These are phyloP conservation scores for Suillus weaverae DNA, from an alignment of 768 basidiomycete species.

Conservation along the genomic window DNA sequence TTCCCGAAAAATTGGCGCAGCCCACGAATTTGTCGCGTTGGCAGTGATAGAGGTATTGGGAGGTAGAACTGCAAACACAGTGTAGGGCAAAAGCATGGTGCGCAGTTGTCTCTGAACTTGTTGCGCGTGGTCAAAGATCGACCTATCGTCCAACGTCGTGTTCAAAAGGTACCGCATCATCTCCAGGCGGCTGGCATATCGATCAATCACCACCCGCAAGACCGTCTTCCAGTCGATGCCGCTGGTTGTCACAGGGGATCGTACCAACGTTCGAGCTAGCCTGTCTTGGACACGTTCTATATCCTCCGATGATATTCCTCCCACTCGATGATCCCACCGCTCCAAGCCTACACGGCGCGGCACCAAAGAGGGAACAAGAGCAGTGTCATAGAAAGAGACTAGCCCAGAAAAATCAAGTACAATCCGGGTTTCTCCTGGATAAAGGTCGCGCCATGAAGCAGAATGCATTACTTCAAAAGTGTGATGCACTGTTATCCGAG, in stretches of 20 bases:
- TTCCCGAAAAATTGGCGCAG: constrained; percentile 10
- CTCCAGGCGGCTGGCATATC: constrained; percentile 43
- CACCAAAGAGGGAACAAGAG: constrained; percentile 20
- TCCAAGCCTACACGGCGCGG: constrained; percentile 14
- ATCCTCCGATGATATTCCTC: constrained; percentile 17
- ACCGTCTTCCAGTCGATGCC: constrained; percentile 45
- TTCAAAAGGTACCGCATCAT: constrained; percentile 38
- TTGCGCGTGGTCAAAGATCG: constrained; percentile 7
- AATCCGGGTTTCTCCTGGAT: constrained; percentile 29
- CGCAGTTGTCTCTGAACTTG: constrained; percentile 20
- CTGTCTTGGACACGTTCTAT: constrained; percentile 6
- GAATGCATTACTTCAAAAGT: constrained; percentile 16
- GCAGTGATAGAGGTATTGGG: neutral
- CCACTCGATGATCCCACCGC: constrained; percentile 23
- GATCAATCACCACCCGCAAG: constrained; percentile 38
- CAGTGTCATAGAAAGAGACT: constrained; percentile 30
- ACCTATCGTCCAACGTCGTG: constrained; percentile 11
- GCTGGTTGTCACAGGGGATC: constrained; percentile 19
- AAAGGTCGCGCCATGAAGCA: constrained; percentile 21
- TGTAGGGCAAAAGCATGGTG: constrained; percentile 16
- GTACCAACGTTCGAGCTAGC: constrained; percentile 9
- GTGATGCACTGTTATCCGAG: neutral
- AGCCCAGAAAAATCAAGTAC: constrained; percentile 19
- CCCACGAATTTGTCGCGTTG: constrained; percentile 12
- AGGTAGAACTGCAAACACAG: constrained; percentile 3